Evolutionary conservation across 1,139 yeast species (phyloP), one percentile per base, ranked within the genome.

Genomic region (Debaryomycetaceae sp.): DNA sequence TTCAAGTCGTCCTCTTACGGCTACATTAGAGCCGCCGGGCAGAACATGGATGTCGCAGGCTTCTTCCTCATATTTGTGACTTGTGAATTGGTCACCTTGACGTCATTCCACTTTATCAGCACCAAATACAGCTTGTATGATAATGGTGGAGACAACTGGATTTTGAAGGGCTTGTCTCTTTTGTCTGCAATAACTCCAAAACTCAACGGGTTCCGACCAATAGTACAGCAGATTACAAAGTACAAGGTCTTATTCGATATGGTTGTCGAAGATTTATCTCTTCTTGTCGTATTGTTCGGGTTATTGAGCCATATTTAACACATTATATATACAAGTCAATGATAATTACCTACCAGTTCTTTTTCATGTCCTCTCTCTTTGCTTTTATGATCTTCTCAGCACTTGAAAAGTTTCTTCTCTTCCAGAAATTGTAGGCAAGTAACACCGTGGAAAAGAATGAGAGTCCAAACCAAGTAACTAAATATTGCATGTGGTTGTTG

Each of bases 391-490:
- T 56, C 56, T 62, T 67, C 35, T 74, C 78, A 5, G 78, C 78
- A 45, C 69, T 59, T 47, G 58, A 57, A 45, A 57, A 62, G 42
- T 62, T 63, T 45, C 59, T 60, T 37, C 55, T 58, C 54, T 69
- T 73, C 54, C 59, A 55, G 46, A 69, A 55, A 34, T 60, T 57
- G 52, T 68, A 74, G 9, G 59, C 39, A 47, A 91, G 72, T 60
- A 87, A 75, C 33, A 83, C 80, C 0, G 90, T 59, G 40, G 96
- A 85, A 35, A 87, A 78, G 36, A 85, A 56, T 1, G 90, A 82
- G 37, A 90, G 77, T 0, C 96, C 96, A 62, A 88, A 93, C 99
- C 99, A 93, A 0, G 99, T 93, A 22, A 89, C 80, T 57, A 93
- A 70, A 62, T 93, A 93, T 64, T 93, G 97, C 64, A 91, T 69